Percentiles rank a stretch among this genome's conserved stretches.
phyloP scores from a whole-genome alignment of 805 yeast genomes.

The Kodamaea kakaduensis region DNA sequence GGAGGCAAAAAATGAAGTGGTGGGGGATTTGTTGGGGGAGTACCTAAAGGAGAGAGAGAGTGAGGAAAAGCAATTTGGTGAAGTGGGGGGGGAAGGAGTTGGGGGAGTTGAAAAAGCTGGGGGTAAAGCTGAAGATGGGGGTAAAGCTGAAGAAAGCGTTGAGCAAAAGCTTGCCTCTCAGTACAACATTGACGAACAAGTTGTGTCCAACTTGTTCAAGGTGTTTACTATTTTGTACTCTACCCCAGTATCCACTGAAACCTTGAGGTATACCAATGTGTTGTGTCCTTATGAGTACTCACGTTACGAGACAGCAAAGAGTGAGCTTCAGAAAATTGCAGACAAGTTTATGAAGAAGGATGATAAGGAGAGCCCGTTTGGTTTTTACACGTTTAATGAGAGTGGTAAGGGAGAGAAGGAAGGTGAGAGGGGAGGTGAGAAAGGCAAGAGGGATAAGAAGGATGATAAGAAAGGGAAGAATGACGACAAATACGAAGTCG shows the following conservation, averaged over 20 bases:
- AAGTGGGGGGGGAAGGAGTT: slow-evolving; percentile 13
- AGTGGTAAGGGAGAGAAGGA: slow-evolving; percentile 10
- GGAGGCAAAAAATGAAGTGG: slow-evolving; percentile 21
- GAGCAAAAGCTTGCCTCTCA: background rate
- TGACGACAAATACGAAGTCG: slow-evolving; percentile 3
- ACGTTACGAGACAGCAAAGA: slow-evolving; percentile 5
- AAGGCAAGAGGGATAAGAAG: slow-evolving; percentile 11
- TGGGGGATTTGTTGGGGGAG: slow-evolving; percentile 19
- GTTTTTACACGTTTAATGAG: slow-evolving; percentile 10
- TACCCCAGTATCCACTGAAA: slow-evolving; percentile 23
- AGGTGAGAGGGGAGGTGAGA: background rate
- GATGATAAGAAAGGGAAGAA: slow-evolving; percentile 11
- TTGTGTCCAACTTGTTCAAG: slow-evolving; percentile 26
- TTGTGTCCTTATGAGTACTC: slow-evolving; percentile 25
- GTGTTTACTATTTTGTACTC: slow-evolving; percentile 25
- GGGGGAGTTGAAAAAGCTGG: slow-evolving; percentile 12
- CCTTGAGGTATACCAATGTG: slow-evolving; percentile 19
- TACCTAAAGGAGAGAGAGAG: slow-evolving; percentile 10
- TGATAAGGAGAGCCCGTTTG: slow-evolving; percentile 8
- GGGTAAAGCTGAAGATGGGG: background rate
- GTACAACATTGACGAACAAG: slow-evolving; percentile 3
- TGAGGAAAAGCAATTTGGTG: slow-evolving; percentile 10
- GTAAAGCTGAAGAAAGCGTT: too few species aligned
- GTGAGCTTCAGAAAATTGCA: slow-evolving; percentile 3
- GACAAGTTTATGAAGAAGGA: slow-evolving; percentile 3